Evolutionary conservation across 177 flowering plant species (phyloP), one percentile per base, ranked within the genome.

Genomic region (Vitis hybrid): DNA sequence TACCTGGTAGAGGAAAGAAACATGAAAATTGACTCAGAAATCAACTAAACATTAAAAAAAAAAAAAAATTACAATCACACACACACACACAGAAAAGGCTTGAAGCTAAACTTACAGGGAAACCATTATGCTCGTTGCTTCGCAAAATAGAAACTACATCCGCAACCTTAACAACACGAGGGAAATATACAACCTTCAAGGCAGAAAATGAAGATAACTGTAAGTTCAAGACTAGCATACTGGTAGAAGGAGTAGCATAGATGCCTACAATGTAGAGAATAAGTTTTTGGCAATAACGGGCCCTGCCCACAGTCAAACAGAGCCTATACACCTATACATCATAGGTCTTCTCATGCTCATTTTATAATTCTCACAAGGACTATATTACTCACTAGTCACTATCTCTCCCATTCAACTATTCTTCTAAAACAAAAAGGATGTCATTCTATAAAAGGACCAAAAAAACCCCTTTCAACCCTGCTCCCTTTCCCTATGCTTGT

Each of bases 151-250:
- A 82, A 67, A 83, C 88, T 54, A 87, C 62, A 72, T 95, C 95
- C 3, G 87, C 91, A 81, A 95, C 98, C 84, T 90, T 95, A 3
- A 80, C 86, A 72, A 93, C 87, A 68, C 98, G 96, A n/a, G 95
- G 83, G 55, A 93, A 84, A 72, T 82, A 84, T 50, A 91, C 84
- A 67, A 95, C 97, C 98, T 93, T 72, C 81, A 69, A 76, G 30
- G 70, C 21, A 23, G 49, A 65, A 54, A 74, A 62, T 9, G 60
- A 66, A 56, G 19, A 13, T 51, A 66, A 60, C 6, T 64, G 56
- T 70, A 32, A 63, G 66, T 32, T 49, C 1, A 39, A 71, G 69
- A 70, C 13, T 58, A 23, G 26, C 26, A 67, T 66, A 70, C 12
- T 2, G 39, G 56, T 19, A 51, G 56, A 45, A 30, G 49, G 13